Evolutionary conservation across 106 monocot genomes (phyloP), one percentile per base, ranked within the genome.

Genomic region (Dendrobium officinale): DNA sequence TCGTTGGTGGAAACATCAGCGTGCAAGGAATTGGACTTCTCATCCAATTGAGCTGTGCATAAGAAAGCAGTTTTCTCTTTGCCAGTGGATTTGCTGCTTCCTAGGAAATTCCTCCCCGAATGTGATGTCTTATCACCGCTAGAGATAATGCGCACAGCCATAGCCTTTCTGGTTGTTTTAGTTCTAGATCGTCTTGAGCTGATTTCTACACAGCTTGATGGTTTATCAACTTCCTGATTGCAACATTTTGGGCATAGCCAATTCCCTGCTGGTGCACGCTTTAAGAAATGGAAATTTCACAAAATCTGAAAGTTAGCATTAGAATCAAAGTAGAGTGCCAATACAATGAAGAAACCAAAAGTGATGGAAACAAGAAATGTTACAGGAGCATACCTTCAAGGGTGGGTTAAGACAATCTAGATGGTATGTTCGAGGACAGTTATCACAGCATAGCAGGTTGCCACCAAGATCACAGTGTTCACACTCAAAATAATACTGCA

Each of bases 401-500:
- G 97, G 94, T 84, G 97, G 97, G 78, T 84, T 85, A 67, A 98
- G 87, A 82, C 97, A 98, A 20, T 92, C 89, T 73, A 98, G 86
- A 84, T 98, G 97, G 86, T 91, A 98, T 26, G 94, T 94, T 24
- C 86, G 83, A 79, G 97, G 97, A 84, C 97, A 98, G 75, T 77
- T 91, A 84, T 98, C 94, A 81, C 97, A 98, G 73, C 94, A 98
- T 1, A 98, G 86, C 86, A 98, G 83, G 85, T 91, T 92, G 77
- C 97, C 97, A 76, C 97, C 94, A 85, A 98, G 86, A 87, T 94
- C 88, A 78, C 97, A 98, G 79, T 84, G 85, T 81, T 88, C 92
- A 79, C 97, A 98, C 59, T 94, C 97, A 82, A 84, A 94, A 67
- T 88, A 94, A 78, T 94, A 84, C 97, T 98, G 89, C 77, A 89